These are phyloP conservation scores for Punica granatum DNA, from an alignment of 345 rosid genomes.

Conservation along the genomic window DNA sequence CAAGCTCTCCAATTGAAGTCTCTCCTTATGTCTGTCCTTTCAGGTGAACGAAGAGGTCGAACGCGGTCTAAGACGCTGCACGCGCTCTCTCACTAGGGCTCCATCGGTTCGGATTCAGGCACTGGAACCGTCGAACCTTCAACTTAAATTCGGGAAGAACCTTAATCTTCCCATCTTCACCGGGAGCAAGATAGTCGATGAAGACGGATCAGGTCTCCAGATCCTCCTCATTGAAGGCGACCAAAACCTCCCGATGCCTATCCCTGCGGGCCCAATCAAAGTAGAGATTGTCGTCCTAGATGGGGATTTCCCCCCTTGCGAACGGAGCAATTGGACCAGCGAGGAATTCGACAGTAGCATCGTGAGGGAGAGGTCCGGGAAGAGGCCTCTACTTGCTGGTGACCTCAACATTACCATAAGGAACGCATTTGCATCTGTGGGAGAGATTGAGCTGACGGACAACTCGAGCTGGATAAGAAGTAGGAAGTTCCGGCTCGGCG, in stretches of 20 bases:
- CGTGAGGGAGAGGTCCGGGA: conserved; percentile 69
- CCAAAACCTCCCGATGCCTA: conserved; percentile 14
- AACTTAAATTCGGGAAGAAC: conserved; percentile 23
- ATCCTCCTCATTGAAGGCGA: conserved; percentile 34
- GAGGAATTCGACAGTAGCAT: conserved; percentile 53
- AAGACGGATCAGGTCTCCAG: conserved; percentile 38
- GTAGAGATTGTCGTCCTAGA: conserved; percentile 67
- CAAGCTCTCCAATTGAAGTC: not conserved
- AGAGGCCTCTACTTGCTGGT: conserved; percentile 85
- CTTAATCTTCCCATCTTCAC: conserved; percentile 51
- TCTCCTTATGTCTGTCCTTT: not conserved
- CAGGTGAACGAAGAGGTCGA: conserved; percentile 85
- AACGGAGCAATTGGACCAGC: conserved; percentile 42
- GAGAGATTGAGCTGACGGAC: conserved; percentile 75
- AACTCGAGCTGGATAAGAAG: conserved; percentile 94
- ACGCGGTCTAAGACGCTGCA: conserved; percentile 25
- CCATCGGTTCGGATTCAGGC: conserved; percentile 41
- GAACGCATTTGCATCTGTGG: conserved; percentile 42
- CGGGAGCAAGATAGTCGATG: conserved; percentile 53
- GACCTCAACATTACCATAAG: conserved; percentile 45
- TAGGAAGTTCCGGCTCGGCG: conserved; percentile 71
- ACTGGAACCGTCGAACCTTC: conserved; percentile 33
- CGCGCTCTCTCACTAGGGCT: conserved; percentile 28
- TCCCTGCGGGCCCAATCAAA: conserved; percentile 46
- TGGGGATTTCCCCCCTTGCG: conserved; percentile 57